A percentile compares a stretch with the other conserved stretches of the same genome.
These are phyloP conservation scores for Didymella glomerata DNA, from an alignment of 2,329 filamentous ascomycete species.

Conservation along the genomic window DNA sequence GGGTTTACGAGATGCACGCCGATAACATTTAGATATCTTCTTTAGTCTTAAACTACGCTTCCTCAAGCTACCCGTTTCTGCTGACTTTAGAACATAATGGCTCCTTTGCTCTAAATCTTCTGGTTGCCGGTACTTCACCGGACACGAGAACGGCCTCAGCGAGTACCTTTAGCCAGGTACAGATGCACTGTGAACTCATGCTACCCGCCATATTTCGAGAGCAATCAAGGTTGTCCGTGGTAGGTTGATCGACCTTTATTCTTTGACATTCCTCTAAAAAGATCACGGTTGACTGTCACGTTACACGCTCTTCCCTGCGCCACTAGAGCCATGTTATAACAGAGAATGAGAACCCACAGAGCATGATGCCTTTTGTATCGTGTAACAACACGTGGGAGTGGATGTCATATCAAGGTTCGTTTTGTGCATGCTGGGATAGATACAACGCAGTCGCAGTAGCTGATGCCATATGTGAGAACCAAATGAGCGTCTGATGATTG, in stretches of 20 bases:
- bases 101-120: no score
- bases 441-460: neutral
- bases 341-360: neutral
- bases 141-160: no score
- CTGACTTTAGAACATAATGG: no score
- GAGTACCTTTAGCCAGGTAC: neutral
- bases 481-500: neutral
- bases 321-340: neutral
- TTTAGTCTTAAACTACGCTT: no score
- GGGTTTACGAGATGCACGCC: no score
- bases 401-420: neutral
- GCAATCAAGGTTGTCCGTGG: neutral
- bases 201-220: neutral
- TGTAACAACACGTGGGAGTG: neutral
- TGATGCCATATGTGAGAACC: neutral
- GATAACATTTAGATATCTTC: no score
- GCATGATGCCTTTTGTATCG: neutral
- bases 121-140: no score
- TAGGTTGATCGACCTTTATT: neutral
- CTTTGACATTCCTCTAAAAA: neutral
- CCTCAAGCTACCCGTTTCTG: no score
- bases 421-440: neutral
- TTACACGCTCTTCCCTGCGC: neutral
- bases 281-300: neutral
- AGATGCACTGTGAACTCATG: neutral